phyloP scores from a whole-genome alignment of 345 rosid species.

The Lagerstroemia speciosa region DNA sequence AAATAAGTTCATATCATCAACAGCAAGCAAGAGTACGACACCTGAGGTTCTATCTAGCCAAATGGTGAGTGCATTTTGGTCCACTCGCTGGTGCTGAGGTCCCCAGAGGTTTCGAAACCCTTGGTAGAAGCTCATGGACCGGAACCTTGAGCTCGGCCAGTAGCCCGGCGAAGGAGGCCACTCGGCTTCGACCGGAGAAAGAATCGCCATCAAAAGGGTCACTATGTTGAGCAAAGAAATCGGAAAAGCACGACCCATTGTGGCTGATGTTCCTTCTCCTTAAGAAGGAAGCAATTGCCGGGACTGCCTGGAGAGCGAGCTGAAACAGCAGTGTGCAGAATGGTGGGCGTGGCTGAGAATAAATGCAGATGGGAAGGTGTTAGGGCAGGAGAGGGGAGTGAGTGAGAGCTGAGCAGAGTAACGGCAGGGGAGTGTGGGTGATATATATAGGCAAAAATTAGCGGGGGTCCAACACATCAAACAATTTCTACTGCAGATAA shows the following conservation, averaged over 20 bases:
- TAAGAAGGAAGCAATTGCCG: neutral
- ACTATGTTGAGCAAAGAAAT: slow-evolving; percentile 14
- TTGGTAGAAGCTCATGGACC: slow-evolving; percentile 48
- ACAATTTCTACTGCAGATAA: neutral
- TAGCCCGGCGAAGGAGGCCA: slow-evolving; percentile 93
- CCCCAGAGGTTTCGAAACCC: slow-evolving; percentile 96
- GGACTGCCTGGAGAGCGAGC: slow-evolving; percentile 14
- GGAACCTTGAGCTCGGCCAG: slow-evolving; percentile 81
- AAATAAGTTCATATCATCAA: neutral
- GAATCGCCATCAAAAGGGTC: slow-evolving; percentile 23
- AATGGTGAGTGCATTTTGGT: slow-evolving; percentile 58
- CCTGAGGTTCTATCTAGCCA: slow-evolving; percentile 92
- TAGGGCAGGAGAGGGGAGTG: slow-evolving; percentile 13
- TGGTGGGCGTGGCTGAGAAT: slow-evolving; percentile 13
- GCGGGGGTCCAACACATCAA: slow-evolving; percentile 21
- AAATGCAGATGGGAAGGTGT: slow-evolving; percentile 19
- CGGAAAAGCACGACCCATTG: slow-evolving; percentile 12
- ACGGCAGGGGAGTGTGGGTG: slow-evolving; percentile 20
- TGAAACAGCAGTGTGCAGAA: slow-evolving; percentile 2
- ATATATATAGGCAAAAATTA: slow-evolving; percentile 16
- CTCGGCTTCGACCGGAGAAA: slow-evolving; percentile 37
- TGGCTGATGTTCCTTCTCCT: neutral
- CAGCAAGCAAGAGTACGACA: too few relatives aligned
- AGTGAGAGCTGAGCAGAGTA: slow-evolving; percentile 16
- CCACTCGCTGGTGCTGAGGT: slow-evolving; percentile 59